Conservation (phyloP, 495 filamentous ascomycete species). For the Aspergillus leporis region DNA sequence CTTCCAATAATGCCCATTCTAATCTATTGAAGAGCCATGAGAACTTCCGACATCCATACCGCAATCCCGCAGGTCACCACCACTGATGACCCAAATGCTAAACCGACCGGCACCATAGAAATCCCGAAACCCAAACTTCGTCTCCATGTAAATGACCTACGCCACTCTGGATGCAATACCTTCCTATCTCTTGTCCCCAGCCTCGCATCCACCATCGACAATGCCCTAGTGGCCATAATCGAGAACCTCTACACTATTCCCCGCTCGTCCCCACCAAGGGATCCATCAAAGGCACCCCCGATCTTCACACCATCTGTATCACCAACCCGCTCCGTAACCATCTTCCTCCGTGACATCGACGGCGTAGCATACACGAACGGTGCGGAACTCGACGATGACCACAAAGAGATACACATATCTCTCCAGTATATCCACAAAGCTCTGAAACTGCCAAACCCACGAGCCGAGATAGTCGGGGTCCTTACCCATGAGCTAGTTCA, state of each 20-base stretch:
- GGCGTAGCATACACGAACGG: constrained; percentile 91
- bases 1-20: too few relatives aligned
- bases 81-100: constrained; percentile 4
- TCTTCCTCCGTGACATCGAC: constrained; percentile 75
- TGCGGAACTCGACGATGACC: constrained; percentile 76
- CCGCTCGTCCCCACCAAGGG: constrained; percentile 2
- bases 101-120: constrained; percentile 4
- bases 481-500: constrained; percentile 93
- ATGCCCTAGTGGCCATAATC: constrained; percentile 65
- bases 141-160: constrained; percentile 69
- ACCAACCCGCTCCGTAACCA: constrained; percentile 74
- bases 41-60: not conserved
- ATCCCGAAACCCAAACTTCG: constrained; percentile 63
- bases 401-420: constrained; percentile 94
- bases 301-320: constrained; percentile 42
- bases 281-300: constrained; percentile 5
- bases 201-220: constrained; percentile 55
- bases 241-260: constrained; percentile 57
- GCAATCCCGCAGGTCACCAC: not conserved
- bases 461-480: constrained; percentile 76
- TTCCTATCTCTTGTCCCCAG: constrained; percentile 64
- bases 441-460: constrained; percentile 37
- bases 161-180: constrained; percentile 56
- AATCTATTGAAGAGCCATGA: not conserved
- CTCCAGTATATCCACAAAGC: constrained; percentile 67